Evolutionary conservation across 352 stramenopile species (phyloP), one percentile per base, ranked within the genome.

Genomic region (Aphanomyces cochlioides): DNA sequence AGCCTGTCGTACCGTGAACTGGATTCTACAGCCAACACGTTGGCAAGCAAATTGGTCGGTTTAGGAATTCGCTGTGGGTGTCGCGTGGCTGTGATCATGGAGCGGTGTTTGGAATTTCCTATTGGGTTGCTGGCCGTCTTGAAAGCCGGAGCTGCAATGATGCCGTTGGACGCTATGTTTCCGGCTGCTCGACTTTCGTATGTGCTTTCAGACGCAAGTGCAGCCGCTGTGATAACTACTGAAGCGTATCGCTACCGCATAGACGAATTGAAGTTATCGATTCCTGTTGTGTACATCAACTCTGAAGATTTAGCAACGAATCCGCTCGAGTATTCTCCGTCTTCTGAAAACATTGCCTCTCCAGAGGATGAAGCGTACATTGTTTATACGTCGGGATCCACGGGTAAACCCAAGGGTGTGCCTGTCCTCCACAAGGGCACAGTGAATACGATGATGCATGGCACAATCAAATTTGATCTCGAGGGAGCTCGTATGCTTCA

Each of bases 131-230:
- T 98, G 41, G 92, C 90, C 6, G 88, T 89, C 10, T 78, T 97
- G 38, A 98, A 96, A 76, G 90, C 90, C 19, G 90, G 92, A 15
- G 90, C 87, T 21, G 87, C 87, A 5, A 98, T 97, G 83, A 97
- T 98, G 84, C 90, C 90, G 15, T 66, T 85, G 34, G 81, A 87
- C 47, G 72, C 75, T 8, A 74, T 76, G 39, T 89, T 84, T 37
- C 79, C 79, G 10, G 43, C 65, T 36, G 74, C 82, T 17, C 79
- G 81, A 4, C 73, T 89, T 37, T 64, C 76, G n/a, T 86, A 82
- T 45, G 85, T 87, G 78, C 73, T 80, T n/a, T 57, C 47, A n/a
- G 78, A 88, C 56, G 79, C 13, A 40, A 56, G 8, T 50, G 75
- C 19, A 64, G 82, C 13, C 8, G 3, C 50, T 19, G n/a, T 58